A percentile compares a stretch with the other conserved stretches of the same genome.
phyloP scores from a whole-genome alignment of 2,329 filamentous ascomycete genomes.

The Cladophialophora immunda region DNA sequence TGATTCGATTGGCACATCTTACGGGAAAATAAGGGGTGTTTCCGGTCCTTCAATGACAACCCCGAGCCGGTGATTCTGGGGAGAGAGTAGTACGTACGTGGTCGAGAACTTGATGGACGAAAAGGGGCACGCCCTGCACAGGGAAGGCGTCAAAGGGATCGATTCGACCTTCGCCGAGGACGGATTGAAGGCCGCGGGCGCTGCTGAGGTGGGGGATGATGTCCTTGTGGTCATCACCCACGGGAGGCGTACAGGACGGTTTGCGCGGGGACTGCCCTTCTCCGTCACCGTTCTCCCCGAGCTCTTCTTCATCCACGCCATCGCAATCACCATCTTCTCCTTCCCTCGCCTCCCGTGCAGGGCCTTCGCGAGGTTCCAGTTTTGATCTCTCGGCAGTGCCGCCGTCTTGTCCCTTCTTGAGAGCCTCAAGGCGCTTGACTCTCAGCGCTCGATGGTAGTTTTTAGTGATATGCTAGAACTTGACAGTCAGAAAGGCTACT shows the following conservation, averaged over 20 bases:
- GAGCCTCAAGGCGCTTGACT: constrained; percentile 29
- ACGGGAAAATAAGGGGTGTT: neutral
- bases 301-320: constrained; percentile 1
- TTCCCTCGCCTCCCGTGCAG: neutral
- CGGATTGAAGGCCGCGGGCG: constrained; percentile 6
- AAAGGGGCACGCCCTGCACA: constrained; percentile 17
- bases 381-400: neutral
- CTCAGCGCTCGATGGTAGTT: constrained; percentile 33
- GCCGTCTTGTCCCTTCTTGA: constrained; percentile 4
- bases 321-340: neutral
- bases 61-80: neutral
- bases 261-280: neutral
- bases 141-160: constrained; percentile 34
- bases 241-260: neutral
- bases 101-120: constrained; percentile 32
- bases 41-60: neutral
- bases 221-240: neutral
- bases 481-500: neutral
- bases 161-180: constrained; percentile 28
- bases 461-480: constrained; percentile 33
- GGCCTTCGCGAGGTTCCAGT: neutral
- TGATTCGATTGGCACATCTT: neutral
- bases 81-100: constrained; percentile 22
- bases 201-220: neutral
- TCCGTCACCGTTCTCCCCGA: neutral